Base-by-base conservation (phyloP, 2,329 filamentous ascomycete genomes). In the Cephalotrichum gorgonifer region DNA sequence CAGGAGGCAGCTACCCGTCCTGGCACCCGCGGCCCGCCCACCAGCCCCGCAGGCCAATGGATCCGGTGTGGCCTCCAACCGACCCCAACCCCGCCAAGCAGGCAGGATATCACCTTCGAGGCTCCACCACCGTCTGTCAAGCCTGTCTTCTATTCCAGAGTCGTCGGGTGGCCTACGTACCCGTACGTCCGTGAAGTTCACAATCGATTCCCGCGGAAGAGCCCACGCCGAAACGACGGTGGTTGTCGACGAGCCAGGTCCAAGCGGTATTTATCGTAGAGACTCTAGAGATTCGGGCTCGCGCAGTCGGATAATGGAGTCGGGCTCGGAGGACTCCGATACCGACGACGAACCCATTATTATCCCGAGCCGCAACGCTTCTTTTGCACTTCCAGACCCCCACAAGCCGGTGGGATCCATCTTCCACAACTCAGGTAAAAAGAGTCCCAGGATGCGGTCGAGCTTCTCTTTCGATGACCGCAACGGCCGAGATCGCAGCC, bases 301-400 rank as follows among this genome's bases (percentile, higher is more conserved):
- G 42, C 53, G 30, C 43, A 25, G 47, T 8, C 30, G 9, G 7
- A 48, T 25, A 26, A 46, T 27, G 53, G 50, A 38, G 5, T 73
- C 73, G 0, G 71, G 75, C 27, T 43, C 47, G 14, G 73, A 74
- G 43, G 73, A 73, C 2, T 81, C 77, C 1, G 81, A 78, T 0
- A 73, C 73, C 4, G 80, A 84, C 53, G 79, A 83, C 48, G 80
- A 83, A 50, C 78, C 77, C 12, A 83, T 83, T 52, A 72, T 83
- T 45, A 78, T 84, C 35, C 79, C 79, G 27, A 82, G 78, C 58
- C 71, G 78, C 41, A 77, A 72, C 52, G 68, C 69, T 4, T 68
- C 65, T 1, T 83, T 81, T 59, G 74, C 71, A 2, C 62, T 79
- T 7, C 76, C 76, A 0, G 74, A 78, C 48, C 74, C 76, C 1